phyloP scores from a whole-genome alignment of 1,284 basidiomycete genomes.

The Microbotryum intermedium region DNA sequence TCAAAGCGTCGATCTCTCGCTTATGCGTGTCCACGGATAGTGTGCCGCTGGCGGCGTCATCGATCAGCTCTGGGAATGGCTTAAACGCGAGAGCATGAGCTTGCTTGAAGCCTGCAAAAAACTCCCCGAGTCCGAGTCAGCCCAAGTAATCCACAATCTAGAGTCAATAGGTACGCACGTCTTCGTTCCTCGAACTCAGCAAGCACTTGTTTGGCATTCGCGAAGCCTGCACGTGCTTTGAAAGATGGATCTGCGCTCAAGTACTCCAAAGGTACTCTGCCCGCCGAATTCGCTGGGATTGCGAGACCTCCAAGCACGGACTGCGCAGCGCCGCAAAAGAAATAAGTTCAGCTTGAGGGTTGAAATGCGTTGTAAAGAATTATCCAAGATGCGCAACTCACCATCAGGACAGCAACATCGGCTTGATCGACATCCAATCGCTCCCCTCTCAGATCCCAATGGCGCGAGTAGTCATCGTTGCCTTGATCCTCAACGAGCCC shows the following conservation, averaged over 20 bases:
- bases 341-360: not conserved
- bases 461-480: slow-evolving; percentile 58
- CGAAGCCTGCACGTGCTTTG: slow-evolving; percentile 53
- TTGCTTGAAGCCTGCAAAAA: slow-evolving; percentile 51
- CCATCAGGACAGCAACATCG: slow-evolving; percentile 71
- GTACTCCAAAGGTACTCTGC: slow-evolving; percentile 37
- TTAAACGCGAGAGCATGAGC: slow-evolving; percentile 53
- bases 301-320: slow-evolving; percentile 32
- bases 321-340: slow-evolving; percentile 7
- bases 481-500: not conserved
- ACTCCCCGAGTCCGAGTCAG: not conserved
- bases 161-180: slow-evolving; percentile 41
- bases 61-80: slow-evolving; percentile 46
- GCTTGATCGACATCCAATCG: slow-evolving; percentile 75
- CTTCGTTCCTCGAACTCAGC: slow-evolving; percentile 76
- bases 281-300: slow-evolving; percentile 40
- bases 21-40: slow-evolving; percentile 43
- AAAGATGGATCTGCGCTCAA: slow-evolving; percentile 29
- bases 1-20: slow-evolving; percentile 37
- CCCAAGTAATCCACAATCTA: too few species aligned
- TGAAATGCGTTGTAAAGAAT: not conserved
- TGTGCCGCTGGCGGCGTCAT: slow-evolving; percentile 35
- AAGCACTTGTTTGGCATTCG: slow-evolving; percentile 66
- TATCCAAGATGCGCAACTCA: slow-evolving; percentile 3
- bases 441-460: slow-evolving; percentile 50